Conservation (phyloP, 148 eudicot species). For the Persicaria maculosa region DNA sequence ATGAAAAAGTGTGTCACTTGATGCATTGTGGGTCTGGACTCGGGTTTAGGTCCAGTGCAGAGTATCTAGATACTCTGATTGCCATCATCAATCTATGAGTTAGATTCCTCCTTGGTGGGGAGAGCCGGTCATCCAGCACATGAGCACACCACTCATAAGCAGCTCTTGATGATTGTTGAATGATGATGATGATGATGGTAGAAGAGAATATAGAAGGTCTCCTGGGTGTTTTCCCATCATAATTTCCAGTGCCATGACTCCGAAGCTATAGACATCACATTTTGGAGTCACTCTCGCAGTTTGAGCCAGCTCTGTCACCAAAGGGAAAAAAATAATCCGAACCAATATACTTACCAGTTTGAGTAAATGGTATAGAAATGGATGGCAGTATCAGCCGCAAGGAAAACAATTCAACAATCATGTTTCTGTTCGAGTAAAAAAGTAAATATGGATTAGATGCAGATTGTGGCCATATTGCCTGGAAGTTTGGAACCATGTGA, state of each 20-base stretch:
- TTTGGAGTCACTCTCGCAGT: conserved; percentile 37
- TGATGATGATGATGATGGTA: conserved; percentile 4
- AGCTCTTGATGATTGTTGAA: conserved; percentile 17
- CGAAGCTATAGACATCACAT: conserved; percentile 75
- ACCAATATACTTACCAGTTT: background rate
- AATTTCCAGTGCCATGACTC: conserved; percentile 61
- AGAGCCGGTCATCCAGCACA: conserved; percentile 34
- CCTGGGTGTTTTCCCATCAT: conserved; percentile 79
- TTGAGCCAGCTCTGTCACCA: conserved; percentile 36
- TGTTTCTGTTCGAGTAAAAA: too few species aligned
- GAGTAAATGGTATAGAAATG: background rate
- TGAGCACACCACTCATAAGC: conserved; percentile 32
- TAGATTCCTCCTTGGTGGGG: conserved; percentile 8
- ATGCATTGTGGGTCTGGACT: too few species aligned
- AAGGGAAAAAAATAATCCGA: background rate
- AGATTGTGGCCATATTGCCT: conserved; percentile 9
- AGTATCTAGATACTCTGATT: conserved; percentile 13
- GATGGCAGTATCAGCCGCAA: too few species aligned
- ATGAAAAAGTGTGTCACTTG: too few species aligned
- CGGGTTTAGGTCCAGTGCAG: too few species aligned
- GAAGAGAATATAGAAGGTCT: conserved; percentile 32
- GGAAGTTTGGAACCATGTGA: conserved; percentile 28
- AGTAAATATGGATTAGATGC: background rate
- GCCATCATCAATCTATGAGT: conserved; percentile 40
- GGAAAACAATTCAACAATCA: too few species aligned